Conservation (phyloP, 768 basidiomycete species). For the Tulasnella sp. region DNA sequence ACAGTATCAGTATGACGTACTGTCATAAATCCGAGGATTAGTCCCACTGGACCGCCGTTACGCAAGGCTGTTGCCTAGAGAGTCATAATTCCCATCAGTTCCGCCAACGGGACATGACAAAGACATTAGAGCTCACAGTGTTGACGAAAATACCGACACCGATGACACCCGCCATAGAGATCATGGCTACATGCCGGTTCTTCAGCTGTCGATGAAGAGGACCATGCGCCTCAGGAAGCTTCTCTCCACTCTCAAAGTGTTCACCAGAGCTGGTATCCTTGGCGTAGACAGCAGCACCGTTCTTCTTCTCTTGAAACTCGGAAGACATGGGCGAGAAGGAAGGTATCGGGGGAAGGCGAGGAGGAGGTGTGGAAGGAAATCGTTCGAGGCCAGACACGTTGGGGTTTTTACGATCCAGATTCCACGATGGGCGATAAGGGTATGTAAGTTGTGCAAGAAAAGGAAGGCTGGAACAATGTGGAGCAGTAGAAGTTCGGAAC, state of each 20-base stretch:
- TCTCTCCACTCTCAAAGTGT: neutral
- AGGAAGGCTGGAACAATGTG: too few relatives aligned
- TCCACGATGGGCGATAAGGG: too few relatives aligned
- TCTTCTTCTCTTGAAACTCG: neutral
- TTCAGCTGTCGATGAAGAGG: constrained; percentile 50
- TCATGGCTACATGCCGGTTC: constrained; percentile 48
- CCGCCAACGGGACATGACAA: neutral
- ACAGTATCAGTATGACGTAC: constrained; percentile 48
- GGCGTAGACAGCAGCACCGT: neutral
- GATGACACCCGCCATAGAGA: constrained; percentile 30
- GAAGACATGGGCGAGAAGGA: neutral
- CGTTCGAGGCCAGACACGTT: too few relatives aligned
- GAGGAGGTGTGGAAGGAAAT: too few relatives aligned
- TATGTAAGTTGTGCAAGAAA: too few relatives aligned
- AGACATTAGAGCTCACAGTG: constrained; percentile 26
- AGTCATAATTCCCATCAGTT: neutral
- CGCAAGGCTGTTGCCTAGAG: constrained; percentile 43
- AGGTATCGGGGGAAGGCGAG: neutral
- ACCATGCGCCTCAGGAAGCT: neutral
- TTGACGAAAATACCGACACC: constrained; percentile 53
- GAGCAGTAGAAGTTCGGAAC: too few relatives aligned
- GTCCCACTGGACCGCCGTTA: constrained; percentile 58
- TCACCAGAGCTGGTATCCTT: neutral
- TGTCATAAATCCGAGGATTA: constrained; percentile 14
- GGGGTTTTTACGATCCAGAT: too few relatives aligned